Evolutionary conservation across 768 basidiomycete genomes (phyloP).

Genomic region (Tulasnella sp.): DNA sequence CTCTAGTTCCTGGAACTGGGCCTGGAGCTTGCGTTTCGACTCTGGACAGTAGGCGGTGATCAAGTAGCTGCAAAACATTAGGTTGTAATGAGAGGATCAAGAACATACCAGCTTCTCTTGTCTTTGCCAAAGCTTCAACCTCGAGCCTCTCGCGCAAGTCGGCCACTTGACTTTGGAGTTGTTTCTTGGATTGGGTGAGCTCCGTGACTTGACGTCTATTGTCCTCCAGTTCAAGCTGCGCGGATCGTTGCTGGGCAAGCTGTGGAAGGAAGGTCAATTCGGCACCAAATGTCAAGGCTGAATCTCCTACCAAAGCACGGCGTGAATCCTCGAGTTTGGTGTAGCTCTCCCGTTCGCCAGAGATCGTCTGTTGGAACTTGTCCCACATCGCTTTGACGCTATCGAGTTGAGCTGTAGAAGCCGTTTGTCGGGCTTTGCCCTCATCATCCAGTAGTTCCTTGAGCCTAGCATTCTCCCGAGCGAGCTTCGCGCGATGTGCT

Average conservation of each 20-base stretch:
- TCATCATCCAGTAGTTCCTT: conserved; percentile 59
- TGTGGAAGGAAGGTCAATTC: conserved; percentile 35
- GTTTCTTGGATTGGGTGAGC: conserved; percentile 52
- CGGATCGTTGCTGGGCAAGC: conserved; percentile 63
- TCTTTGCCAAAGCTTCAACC: conserved; percentile 49
- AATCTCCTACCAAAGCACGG: conserved; percentile 57
- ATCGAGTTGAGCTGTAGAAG: conserved; percentile 60
- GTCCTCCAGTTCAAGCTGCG: conserved; percentile 62
- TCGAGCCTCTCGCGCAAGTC: conserved; percentile 58
- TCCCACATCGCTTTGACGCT: conserved; percentile 64
- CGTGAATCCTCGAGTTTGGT: conserved; percentile 64
- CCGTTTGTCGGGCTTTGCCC: conserved; percentile 56
- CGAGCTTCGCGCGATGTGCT: conserved; percentile 52
- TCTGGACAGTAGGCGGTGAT: conserved; percentile 39
- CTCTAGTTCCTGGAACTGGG: conserved; percentile 61
- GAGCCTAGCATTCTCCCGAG: conserved; percentile 56
- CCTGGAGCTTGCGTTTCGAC: conserved; percentile 56
- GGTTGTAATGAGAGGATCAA: background rate
- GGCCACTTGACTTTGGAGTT: conserved; percentile 53
- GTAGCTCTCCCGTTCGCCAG: conserved; percentile 60
- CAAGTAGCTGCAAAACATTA: background rate
- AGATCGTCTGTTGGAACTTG: conserved; percentile 58
- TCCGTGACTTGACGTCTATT: conserved; percentile 63
- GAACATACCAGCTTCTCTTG: conserved; percentile 55
- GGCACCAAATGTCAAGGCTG: background rate